Conservation (phyloP, 148 eudicot species). For the Vaccinium vitisidaea region DNA sequence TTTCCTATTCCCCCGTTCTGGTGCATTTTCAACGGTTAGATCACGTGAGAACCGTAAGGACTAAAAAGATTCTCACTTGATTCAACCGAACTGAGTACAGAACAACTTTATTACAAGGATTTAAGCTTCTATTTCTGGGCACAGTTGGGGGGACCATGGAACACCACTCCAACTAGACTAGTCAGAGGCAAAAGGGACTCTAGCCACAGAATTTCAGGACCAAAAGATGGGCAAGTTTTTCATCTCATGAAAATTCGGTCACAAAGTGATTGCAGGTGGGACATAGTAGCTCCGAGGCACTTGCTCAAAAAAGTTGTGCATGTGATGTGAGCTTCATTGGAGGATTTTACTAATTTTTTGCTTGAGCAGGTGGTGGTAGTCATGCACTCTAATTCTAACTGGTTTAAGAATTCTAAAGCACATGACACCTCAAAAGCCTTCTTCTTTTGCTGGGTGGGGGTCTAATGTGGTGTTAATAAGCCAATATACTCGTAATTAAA, state of each 20-base stretch:
- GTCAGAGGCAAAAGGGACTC: neutral
- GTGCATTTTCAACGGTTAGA: neutral
- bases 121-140: neutral
- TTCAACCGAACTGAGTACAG: neutral
- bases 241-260: neutral
- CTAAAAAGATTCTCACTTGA: neutral
- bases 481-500: neutral
- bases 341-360: neutral
- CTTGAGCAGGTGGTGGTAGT: neutral
- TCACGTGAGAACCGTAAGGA: neutral
- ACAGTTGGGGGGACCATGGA: neutral
- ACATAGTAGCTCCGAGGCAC: neutral
- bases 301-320: neutral
- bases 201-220: neutral
- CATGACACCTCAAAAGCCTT: neutral
- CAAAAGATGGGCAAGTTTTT: neutral
- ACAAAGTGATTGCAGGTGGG: neutral
- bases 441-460: neutral
- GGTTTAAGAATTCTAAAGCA: neutral
- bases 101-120: neutral
- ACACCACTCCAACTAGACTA: neutral
- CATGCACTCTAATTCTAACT: neutral
- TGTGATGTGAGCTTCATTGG: neutral
- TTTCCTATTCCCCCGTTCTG: neutral
- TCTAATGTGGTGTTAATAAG: neutral